phyloP scores from a whole-genome alignment of 345 rosid species.

The Punica granatum region DNA sequence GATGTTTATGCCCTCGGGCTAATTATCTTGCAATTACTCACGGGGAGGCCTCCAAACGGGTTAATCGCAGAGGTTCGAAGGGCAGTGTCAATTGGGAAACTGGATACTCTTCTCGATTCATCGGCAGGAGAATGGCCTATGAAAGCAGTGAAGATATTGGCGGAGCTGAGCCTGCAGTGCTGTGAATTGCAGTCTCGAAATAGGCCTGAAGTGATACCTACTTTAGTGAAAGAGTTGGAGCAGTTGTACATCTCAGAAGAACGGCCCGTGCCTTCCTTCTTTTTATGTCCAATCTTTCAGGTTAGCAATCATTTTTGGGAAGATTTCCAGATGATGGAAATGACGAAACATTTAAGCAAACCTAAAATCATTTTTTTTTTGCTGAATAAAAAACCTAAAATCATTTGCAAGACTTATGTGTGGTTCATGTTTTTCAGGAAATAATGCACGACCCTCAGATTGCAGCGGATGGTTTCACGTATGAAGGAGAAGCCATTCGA shows the following conservation, averaged over 20 bases:
- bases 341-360: neutral
- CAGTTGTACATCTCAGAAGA: slow-evolving; percentile 50
- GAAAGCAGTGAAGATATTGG: slow-evolving; percentile 35
- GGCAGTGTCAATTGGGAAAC: slow-evolving; percentile 32
- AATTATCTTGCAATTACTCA: slow-evolving; percentile 58
- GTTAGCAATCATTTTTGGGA: slow-evolving; percentile 16
- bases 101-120: slow-evolving; percentile 43
- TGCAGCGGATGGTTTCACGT: slow-evolving; percentile 74
- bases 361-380: neutral
- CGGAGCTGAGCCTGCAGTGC: slow-evolving; percentile 51
- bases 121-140: slow-evolving; percentile 68
- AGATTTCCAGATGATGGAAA: neutral
- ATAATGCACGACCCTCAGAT: slow-evolving; percentile 75
- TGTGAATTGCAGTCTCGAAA: slow-evolving; percentile 41
- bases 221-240: slow-evolving; percentile 57
- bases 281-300: slow-evolving; percentile 69
- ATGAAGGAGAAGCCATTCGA: slow-evolving; percentile 54
- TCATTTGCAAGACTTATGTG: neutral
- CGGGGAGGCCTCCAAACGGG: slow-evolving; percentile 47
- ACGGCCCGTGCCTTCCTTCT: slow-evolving; percentile 54
- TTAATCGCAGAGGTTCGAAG: slow-evolving; percentile 43
- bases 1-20: slow-evolving; percentile 58
- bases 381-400: neutral
- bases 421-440: slow-evolving; percentile 31
- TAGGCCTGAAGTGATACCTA: slow-evolving; percentile 52